Percentiles rank a stretch among this genome's conserved stretches.
phyloP scores from a whole-genome alignment of 2,329 filamentous ascomycete species.

The Dactylellina cionopaga region DNA sequence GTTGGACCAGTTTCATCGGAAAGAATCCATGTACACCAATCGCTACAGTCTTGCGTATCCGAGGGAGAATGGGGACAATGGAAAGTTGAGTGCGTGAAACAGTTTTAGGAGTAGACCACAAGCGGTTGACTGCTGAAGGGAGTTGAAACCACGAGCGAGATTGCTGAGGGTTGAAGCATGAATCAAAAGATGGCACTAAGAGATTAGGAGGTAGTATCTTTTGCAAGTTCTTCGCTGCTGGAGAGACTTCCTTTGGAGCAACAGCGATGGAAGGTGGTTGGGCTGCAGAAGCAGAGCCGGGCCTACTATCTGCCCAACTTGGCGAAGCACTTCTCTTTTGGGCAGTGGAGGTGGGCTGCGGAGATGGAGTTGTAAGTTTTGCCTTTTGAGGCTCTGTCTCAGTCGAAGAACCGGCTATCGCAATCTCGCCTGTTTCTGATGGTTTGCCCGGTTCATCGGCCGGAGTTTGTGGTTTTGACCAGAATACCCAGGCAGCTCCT shows the following conservation, averaged over 20 bases:
- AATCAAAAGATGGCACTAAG: conserved; percentile 64
- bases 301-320: conserved; percentile 1
- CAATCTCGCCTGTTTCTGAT: conserved; percentile 31
- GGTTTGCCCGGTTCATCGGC: neutral
- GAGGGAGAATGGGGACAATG: conserved; percentile 73
- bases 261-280: conserved; percentile 59
- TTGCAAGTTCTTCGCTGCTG: conserved; percentile 57
- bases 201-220: conserved; percentile 62
- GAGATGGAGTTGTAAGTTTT: conserved; percentile 18
- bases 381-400: conserved; percentile 37
- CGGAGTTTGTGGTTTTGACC: conserved; percentile 38
- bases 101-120: conserved; percentile 63
- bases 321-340: conserved; percentile 24
- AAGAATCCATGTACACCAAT: conserved; percentile 97
- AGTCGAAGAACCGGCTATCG: conserved; percentile 35
- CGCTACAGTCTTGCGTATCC: conserved; percentile 84
- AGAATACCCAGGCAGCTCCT: conserved; percentile 50
- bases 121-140: conserved; percentile 64
- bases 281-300: conserved; percentile 4
- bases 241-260: conserved; percentile 56
- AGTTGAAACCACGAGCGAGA: conserved; percentile 59
- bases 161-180: conserved; percentile 61
- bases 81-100: conserved; percentile 77
- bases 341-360: neutral
- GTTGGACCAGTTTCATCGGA: conserved; percentile 84